phyloP scores from a whole-genome alignment of 306 rosid genomes.

The Medicago ruthenica region DNA sequence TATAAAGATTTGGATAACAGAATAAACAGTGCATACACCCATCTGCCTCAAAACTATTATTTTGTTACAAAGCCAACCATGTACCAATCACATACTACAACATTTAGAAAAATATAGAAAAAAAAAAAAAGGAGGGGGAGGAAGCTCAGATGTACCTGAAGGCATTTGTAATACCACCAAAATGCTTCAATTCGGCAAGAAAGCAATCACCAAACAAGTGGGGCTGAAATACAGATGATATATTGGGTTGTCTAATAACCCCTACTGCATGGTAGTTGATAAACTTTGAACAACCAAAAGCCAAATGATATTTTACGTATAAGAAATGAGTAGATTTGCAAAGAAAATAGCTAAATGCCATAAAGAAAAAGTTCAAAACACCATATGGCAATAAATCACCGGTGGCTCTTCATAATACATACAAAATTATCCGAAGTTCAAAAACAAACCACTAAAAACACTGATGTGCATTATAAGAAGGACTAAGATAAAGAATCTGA shows the following conservation, averaged over 20 bases:
- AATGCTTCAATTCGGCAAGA: background rate
- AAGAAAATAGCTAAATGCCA: slow-evolving; percentile 13
- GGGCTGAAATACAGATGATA: slow-evolving; percentile 24
- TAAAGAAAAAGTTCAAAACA: slow-evolving; percentile 26
- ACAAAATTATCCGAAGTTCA: slow-evolving; percentile 35
- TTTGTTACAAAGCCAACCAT: slow-evolving; percentile 3
- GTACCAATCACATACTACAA: background rate
- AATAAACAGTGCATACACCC: slow-evolving; percentile 3
- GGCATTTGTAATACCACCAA: slow-evolving; percentile 31
- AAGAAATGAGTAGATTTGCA: slow-evolving; percentile 31
- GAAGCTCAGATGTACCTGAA: slow-evolving; percentile 34
- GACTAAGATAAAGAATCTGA: slow-evolving; percentile 50
- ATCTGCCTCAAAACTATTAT: slow-evolving; percentile 34
- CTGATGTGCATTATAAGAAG: slow-evolving; percentile 49
- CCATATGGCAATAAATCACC: slow-evolving; percentile 34
- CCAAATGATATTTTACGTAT: slow-evolving; percentile 25
- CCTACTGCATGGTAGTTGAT: slow-evolving; percentile 7
- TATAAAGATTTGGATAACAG: slow-evolving; percentile 25
- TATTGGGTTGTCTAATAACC: slow-evolving; percentile 31
- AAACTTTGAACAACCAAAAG: slow-evolving; percentile 34
- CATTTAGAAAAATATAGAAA: background rate
- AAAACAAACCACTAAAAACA: slow-evolving; percentile 38
- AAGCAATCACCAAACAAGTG: slow-evolving; percentile 1
- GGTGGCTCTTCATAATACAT: slow-evolving; percentile 50
- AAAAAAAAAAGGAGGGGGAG: slow-evolving; percentile 1